Evolutionary conservation across 768 basidiomycete genomes (phyloP), one percentile per base, ranked within the genome.

Genomic region (Lactarius sp.): DNA sequence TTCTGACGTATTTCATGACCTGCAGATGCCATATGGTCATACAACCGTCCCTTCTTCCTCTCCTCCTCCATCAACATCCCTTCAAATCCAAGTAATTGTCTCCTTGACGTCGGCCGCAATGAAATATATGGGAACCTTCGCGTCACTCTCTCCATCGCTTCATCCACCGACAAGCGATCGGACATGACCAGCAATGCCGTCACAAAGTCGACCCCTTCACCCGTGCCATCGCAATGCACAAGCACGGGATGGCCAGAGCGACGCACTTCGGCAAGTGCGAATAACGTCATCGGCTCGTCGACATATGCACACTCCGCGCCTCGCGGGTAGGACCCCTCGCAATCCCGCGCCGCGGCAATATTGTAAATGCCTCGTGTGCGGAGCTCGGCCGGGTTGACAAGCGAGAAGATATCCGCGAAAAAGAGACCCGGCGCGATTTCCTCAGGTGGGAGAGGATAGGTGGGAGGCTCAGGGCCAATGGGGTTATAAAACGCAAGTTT

Each of bases 351-450:
- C 6, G 50, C 54, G 14, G 59, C 64, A 49, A 65, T 31, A 41
- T 65, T 56, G n/a, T 65, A 65, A 33, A 60, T 65, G 33, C 54
- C 64, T 0, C 53, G 53, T 4, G 41, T 49, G 16, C n/a, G 50
- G 16, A 65, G 64, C 36, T 51, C 59, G 5, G 59, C 34, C 1
- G 64, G 36, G 42, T 65, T 60, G 18, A 65, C 64, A 18, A 65
- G 64, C 2, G 59, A 65, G 50, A 65, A 65, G 34, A 65, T 47
- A 49, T 65, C 64, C 9, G 64, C 64, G 36, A 65, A 65, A 22
- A 54, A 65, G 27, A 65, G 59, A 1, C 64, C 34, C 1, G 64
- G 53, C 6, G 50, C 64, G 34, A 65, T 52, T 22, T 65, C 54
- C 37, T 65, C 59, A 4, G 54, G 64, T 5, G 64, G 64, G 34